phyloP scores from a whole-genome alignment of 2,329 filamentous ascomycete species.

The Colletotrichum siamense region DNA sequence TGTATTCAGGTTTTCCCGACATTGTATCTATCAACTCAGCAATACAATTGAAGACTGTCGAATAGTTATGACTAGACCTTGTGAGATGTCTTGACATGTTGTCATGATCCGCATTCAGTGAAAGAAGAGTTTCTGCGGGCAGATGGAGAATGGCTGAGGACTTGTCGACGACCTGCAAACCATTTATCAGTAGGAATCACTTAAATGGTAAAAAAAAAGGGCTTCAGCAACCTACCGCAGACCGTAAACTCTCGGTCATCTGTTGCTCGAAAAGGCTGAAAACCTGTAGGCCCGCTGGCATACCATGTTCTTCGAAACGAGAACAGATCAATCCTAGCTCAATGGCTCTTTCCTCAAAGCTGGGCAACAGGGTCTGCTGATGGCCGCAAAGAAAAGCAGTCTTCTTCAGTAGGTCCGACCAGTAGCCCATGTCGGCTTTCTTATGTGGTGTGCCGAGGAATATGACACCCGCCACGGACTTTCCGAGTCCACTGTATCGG shows the following conservation, averaged over 20 bases:
- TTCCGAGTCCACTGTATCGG: background rate
- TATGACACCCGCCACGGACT: background rate
- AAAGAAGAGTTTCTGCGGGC: accelerated
- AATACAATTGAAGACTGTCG: background rate
- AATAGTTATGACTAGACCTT: background rate
- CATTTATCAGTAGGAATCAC: accelerated
- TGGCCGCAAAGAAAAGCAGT: accelerated
- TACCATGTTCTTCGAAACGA: background rate
- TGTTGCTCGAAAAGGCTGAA: background rate
- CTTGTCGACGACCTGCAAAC: background rate
- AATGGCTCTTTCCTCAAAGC: background rate
- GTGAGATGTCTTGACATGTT: background rate
- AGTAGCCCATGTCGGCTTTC: background rate
- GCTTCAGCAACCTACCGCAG: background rate
- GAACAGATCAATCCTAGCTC: background rate
- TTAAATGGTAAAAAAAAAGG: accelerated
- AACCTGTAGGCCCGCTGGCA: background rate
- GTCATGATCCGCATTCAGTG: background rate
- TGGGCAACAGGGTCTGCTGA: background rate
- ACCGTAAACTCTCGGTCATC: accelerated
- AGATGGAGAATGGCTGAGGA: background rate
- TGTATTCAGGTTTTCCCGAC: accelerated
- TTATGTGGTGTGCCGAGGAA: background rate
- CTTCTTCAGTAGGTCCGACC: accelerated
- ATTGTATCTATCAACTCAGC: accelerated